Conservation (phyloP, 176 grass and related monocot species). For the Oryza meyeriana region DNA sequence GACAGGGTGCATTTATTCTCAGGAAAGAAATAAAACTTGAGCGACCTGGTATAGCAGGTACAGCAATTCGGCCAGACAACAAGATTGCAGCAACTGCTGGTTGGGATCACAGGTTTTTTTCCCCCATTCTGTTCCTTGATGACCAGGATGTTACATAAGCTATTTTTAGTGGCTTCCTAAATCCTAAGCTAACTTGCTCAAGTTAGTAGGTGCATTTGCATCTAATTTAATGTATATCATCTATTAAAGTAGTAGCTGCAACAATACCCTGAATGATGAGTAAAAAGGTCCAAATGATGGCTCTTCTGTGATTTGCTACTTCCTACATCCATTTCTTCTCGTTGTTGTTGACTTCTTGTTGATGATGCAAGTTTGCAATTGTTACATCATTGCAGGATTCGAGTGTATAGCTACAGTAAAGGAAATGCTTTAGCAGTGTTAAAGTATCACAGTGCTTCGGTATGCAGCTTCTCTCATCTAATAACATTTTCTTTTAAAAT, state of each 20-base stretch:
- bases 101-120: constrained; percentile 86
- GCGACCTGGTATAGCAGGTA: constrained; percentile 57
- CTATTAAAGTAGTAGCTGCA: background rate
- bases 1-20: constrained; percentile 57
- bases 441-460: constrained; percentile 74
- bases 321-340: background rate
- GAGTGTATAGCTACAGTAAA: constrained; percentile 81
- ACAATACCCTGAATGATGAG: background rate
- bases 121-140: constrained; percentile 11
- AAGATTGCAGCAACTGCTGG: constrained; percentile 90
- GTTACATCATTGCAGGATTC: constrained; percentile 52
- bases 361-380: background rate
- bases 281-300: background rate
- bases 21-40: constrained; percentile 84
- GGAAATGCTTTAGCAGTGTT: constrained; percentile 72
- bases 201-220: background rate
- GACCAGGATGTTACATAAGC: background rate
- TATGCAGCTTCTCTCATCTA: constrained; percentile 34
- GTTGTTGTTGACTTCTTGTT: background rate
- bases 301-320: background rate
- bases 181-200: background rate
- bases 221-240: background rate
- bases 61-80: constrained; percentile 67
- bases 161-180: background rate
- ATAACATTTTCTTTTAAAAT: background rate